Conservation (phyloP, 164 flowering plant genomes). For the Chimonanthus praecox region DNA sequence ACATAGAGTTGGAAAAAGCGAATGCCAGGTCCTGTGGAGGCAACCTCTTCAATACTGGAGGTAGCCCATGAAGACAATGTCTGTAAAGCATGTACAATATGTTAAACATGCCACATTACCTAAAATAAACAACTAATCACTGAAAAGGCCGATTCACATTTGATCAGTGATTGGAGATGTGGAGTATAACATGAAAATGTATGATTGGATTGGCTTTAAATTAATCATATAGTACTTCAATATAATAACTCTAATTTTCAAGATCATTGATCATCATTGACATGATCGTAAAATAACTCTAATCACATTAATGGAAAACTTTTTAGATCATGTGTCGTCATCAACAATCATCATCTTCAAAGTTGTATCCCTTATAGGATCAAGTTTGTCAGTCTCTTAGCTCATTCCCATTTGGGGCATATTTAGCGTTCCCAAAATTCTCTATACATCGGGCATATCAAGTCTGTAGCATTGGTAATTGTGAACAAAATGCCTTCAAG, state of each 20-base stretch:
- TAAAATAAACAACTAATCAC: neutral
- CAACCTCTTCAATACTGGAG: constrained; percentile 88
- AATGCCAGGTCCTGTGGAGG: constrained; percentile 81
- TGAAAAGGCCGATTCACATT: neutral
- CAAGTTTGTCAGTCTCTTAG: no score
- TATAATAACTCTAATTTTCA: neutral
- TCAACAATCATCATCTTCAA: no score
- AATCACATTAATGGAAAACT: no score
- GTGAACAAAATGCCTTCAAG: no score
- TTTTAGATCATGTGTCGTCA: no score
- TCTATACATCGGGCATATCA: no score
- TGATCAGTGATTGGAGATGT: neutral
- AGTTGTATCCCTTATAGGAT: no score
- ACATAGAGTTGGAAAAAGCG: constrained; percentile 93
- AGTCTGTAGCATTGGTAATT: no score
- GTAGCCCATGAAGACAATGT: constrained; percentile 85
- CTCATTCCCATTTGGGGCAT: no score
- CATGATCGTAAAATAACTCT: no score
- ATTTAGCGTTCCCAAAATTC: no score
- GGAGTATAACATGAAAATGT: neutral
- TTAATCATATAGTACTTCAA: no score
- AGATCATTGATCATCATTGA: neutral
- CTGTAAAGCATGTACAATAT: constrained; percentile 27
- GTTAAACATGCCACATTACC: neutral
- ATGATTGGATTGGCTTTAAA: neutral